phyloP scores from a whole-genome alignment of 106 monocot genomes.

The Dactylorhiza incarnata region DNA sequence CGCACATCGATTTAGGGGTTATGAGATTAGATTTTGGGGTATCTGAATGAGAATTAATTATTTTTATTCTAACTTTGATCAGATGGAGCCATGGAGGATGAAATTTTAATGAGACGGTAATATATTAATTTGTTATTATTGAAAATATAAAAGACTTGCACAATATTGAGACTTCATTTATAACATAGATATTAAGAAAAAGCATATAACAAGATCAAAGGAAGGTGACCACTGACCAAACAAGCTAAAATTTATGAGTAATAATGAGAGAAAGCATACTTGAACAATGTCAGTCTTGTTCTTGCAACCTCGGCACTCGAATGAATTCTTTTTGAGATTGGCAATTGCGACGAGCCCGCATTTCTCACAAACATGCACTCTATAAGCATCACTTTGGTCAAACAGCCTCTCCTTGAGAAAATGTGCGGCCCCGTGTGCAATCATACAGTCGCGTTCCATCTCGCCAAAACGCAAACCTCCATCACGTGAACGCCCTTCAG shows the following conservation, averaged over 20 bases:
- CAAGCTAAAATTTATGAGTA: neutral
- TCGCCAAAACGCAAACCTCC: constrained; percentile 97
- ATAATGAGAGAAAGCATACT: constrained; percentile 24
- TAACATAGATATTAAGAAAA: neutral
- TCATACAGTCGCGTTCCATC: constrained; percentile 99
- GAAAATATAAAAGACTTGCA: no score
- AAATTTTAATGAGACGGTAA: no score
- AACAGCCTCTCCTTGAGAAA: constrained; percentile 92
- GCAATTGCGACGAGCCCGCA: constrained; percentile 93
- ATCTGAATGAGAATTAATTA: no score
- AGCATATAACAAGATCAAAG: neutral
- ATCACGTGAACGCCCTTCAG: constrained; percentile 93
- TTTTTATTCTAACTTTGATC: no score
- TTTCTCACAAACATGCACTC: constrained; percentile 95
- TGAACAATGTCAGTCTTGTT: constrained; percentile 99
- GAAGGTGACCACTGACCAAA: neutral
- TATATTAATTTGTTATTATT: no score
- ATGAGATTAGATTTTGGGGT: no score
- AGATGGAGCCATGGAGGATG: no score
- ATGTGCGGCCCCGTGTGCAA: constrained; percentile 95
- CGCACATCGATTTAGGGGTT: no score
- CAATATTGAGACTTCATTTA: no score
- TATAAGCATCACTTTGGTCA: constrained; percentile 95
- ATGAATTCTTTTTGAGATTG: constrained; percentile 91
- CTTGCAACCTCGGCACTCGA: constrained; percentile 96